These are phyloP conservation scores for Camelina laxa DNA, from an alignment of 345 rosid genomes.

Conservation along the genomic window DNA sequence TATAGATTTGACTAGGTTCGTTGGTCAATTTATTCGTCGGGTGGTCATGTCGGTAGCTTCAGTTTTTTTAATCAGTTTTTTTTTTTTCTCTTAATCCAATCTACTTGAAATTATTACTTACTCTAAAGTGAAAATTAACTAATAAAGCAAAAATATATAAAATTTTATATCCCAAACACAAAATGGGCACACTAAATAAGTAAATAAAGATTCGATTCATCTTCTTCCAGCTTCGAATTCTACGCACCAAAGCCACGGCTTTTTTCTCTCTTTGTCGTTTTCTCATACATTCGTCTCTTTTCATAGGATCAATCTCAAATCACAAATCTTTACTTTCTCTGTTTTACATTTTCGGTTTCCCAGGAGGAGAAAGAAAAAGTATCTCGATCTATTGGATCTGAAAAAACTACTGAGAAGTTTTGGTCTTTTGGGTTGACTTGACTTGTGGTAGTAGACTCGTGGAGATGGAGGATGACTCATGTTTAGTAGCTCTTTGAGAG, in stretches of 20 bases:
- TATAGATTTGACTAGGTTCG: slow-evolving; percentile 2
- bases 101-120: slow-evolving; percentile 9
- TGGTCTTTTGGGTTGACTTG: slow-evolving; percentile 34
- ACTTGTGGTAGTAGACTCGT: slow-evolving; percentile 27
- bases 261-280: slow-evolving; percentile 31
- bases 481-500: slow-evolving; percentile 14
- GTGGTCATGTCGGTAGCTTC: slow-evolving; percentile 7
- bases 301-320: slow-evolving; percentile 35
- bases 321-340: background rate
- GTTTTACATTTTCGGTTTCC: background rate
- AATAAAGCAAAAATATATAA: slow-evolving; percentile 6
- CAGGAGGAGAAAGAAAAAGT: background rate
- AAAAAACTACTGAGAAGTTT: background rate
- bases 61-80: too few relatives aligned
- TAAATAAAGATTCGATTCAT: slow-evolving; percentile 34
- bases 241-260: slow-evolving; percentile 36
- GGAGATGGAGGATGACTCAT: slow-evolving; percentile 33
- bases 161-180: slow-evolving; percentile 21
- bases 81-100: background rate
- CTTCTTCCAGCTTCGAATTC: slow-evolving; percentile 38
- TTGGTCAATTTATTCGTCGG: slow-evolving; percentile 6
- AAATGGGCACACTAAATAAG: background rate
- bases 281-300: slow-evolving; percentile 19
- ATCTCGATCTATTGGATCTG: slow-evolving; percentile 41
- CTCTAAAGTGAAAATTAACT: slow-evolving; percentile 30